Evolutionary conservation across 2,329 filamentous ascomycete species (phyloP), one percentile per base, ranked within the genome.

Genomic region (Paecilomyces fulvus): DNA sequence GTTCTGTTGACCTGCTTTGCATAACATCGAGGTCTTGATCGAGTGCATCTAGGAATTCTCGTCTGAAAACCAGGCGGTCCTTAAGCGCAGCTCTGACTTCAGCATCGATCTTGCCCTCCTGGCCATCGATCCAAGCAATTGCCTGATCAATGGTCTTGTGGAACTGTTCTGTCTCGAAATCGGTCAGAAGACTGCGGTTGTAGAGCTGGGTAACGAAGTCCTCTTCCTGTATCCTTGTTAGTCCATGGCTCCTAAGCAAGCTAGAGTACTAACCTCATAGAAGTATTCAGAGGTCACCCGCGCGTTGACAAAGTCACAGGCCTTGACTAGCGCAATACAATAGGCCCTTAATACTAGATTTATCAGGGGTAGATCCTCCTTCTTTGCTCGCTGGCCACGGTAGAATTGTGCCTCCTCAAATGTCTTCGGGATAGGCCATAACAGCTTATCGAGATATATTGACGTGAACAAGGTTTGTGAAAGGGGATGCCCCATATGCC

Each of bases 181-280:
- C 75, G 25, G 85, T 83, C 6, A 97, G 79, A 0, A 99, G 77
- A 11, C 83, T 84, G 37, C 92, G 83, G 63, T 91, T 88, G 69
- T 94, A 97, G 0, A 92, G 88, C 70, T 95, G 91, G 6, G 90
- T 92, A 20, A 95, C 90, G 68, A 99, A 96, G 67, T 99, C 94
- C 73, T 99, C 94, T 74, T 99, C 94, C 86, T 92, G 62, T 49
- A 55, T 3, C 52, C 14, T 17, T 55, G 65, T 59, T 67, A 65
- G 52, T 51, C 31, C 17, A 30, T 31, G 12, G 9, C 17, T 59
- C 48, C 46, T 49, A 30, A 48, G 17, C 49, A 23, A 25, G 52
- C 52, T 50, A 43, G 53, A 57, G 5, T 2, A 69, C 76, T 60
- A 71, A 89, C 89, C 81, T 99, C 94, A 65, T 92, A 97, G 68